Percentiles rank a stretch among this genome's conserved stretches.
phyloP scores from a whole-genome alignment of 768 basidiomycete genomes.

The Hericium coralloides region DNA sequence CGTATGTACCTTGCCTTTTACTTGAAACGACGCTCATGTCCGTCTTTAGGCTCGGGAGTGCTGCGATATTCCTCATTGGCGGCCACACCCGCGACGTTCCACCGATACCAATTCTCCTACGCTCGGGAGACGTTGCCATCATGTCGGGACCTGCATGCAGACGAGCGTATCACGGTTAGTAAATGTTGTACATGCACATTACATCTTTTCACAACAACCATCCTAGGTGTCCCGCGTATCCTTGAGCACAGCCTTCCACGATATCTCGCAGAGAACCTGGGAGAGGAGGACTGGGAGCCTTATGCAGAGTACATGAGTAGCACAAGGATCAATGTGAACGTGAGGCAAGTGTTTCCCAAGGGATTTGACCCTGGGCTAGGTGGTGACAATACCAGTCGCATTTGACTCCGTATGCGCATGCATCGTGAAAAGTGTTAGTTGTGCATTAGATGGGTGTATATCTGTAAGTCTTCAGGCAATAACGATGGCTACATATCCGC shows the following conservation, averaged over 20 bases:
- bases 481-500: not conserved
- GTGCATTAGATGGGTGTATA: not conserved
- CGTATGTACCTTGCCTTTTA: constrained; percentile 41
- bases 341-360: constrained; percentile 79
- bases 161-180: constrained; percentile 86
- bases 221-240: constrained; percentile 75
- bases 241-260: constrained; percentile 71
- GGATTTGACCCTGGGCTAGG: constrained; percentile 37
- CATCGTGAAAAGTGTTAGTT: not conserved
- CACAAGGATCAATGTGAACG: constrained; percentile 85
- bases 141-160: constrained; percentile 87
- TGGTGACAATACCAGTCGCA: not conserved
- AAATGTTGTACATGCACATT: not conserved
- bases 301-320: constrained; percentile 58
- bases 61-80: constrained; percentile 86
- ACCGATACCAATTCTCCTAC: constrained; percentile 76
- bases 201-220: not conserved
- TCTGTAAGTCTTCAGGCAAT: not conserved
- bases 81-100: constrained; percentile 66
- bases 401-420: not conserved
- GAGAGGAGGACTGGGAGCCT: constrained; percentile 41
- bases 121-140: constrained; percentile 86
- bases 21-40: not conserved
- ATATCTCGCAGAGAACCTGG: constrained; percentile 31
- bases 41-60: constrained; percentile 66